Evolutionary conservation across 257 asterid genomes (phyloP), one percentile per base, ranked within the genome.

Genomic region (Solanum virginianum): DNA sequence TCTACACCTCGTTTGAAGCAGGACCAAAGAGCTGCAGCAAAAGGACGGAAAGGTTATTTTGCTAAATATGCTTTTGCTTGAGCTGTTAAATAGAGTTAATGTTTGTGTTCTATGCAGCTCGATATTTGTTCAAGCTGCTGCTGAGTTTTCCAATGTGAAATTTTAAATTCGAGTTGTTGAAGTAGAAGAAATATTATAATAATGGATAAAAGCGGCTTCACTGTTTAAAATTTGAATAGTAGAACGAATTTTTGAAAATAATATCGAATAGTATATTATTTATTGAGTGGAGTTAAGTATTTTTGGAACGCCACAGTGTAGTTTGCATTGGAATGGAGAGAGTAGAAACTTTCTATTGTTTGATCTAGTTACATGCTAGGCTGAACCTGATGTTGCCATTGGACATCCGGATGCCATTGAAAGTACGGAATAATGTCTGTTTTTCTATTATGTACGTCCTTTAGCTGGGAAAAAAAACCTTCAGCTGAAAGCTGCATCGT

Each of bases 1-100:
- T 85, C 90, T 16, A 84, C 87, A 41, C 83, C 91, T 85, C 90
- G 83, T 84, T 47, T 88, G 89, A 92, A 90, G 91, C 94, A 87
- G 90, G 93, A 90, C 66, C 90, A 81, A 81, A 85, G 89, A 90
- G 88, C 90, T 54, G 36, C 85, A 20, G 84, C 72, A 43, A 89
- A 89, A 88, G 94, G 91, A 66, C 92, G 87, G 11, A 79, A 79
- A 79, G 83, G 65, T 53, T 17, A 16, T 79, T 53, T 53, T 53
- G 65, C 65, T 51, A 22, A 51, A 77, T 77, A 16, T 53, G 7
- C 41, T 49, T 51, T n/a, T 71, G 6, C 5, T 2, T 49, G 20
- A 77, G 65, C 26, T 79, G 39, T 15, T 15, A 13, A 49, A 51
- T n/a, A 7, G 6, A 53, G 65, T 29, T 79, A 16, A 79, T 7